Evolutionary conservation across 768 basidiomycete species (phyloP).

Genomic region (Psilocybe cubensis): DNA sequence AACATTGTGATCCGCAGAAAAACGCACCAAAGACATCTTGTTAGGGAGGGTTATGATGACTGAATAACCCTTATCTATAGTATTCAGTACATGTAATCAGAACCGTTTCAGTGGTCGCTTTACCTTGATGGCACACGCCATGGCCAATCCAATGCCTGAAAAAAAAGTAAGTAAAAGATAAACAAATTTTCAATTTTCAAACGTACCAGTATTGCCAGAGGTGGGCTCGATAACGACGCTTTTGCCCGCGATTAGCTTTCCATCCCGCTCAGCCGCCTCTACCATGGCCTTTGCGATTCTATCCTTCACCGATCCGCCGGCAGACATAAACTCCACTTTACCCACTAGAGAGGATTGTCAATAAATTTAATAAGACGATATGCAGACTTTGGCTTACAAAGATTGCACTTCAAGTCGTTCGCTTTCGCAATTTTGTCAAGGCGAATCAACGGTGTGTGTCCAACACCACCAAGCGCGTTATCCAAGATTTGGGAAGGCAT

Average conservation of each 20-base stretch:
- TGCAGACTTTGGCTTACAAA: constrained; percentile 56
- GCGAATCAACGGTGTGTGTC: constrained; percentile 89
- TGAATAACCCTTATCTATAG: constrained; percentile 87
- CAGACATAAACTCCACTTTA: constrained; percentile 89
- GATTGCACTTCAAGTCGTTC: constrained; percentile 85
- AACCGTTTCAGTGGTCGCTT: constrained; percentile 10
- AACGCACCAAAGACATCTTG: constrained; percentile 86
- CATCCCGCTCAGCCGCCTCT: constrained; percentile 89
- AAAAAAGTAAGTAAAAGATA: background rate
- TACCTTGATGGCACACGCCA: constrained; percentile 95
- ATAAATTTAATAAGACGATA: constrained; percentile 1
- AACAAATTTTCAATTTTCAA: background rate
- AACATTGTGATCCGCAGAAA: background rate
- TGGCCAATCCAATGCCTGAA: constrained; percentile 88
- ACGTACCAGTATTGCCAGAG: constrained; percentile 89
- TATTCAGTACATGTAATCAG: constrained; percentile 62
- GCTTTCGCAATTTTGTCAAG: constrained; percentile 77
- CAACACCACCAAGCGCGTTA: constrained; percentile 83
- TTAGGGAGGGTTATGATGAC: constrained; percentile 90
- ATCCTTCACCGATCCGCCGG: constrained; percentile 95
- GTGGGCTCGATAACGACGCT: constrained; percentile 96
- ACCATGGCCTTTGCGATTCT: constrained; percentile 97
- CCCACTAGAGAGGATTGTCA: constrained; percentile 55
- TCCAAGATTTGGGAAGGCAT: constrained; percentile 64
- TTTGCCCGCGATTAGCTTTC: constrained; percentile 82